Percentiles rank a stretch among this genome's conserved stretches.
Conservation (phyloP, 2,329 filamentous ascomycete species). For the Hypoxylon sp. region DNA sequence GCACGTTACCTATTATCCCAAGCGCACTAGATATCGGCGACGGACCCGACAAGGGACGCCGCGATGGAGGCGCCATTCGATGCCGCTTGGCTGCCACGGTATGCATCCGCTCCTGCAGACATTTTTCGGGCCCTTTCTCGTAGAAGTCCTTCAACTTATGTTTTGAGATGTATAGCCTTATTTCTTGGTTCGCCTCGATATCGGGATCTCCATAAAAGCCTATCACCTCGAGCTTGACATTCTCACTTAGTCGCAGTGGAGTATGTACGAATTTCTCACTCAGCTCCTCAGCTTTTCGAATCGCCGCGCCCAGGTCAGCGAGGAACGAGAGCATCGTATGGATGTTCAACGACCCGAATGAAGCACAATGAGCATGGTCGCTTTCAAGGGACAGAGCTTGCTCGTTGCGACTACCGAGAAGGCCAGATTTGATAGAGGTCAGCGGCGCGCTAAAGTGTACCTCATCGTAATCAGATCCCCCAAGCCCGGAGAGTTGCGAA, state of each 20-base stretch:
- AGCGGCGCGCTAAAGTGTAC: constrained; percentile 72
- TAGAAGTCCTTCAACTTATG: constrained; percentile 69
- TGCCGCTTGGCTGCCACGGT: constrained; percentile 49
- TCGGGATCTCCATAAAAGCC: constrained; percentile 73
- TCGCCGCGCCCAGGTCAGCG: constrained; percentile 55
- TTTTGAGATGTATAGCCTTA: constrained; percentile 67
- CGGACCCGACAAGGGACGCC: constrained; percentile 25
- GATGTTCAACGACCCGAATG: constrained; percentile 66
- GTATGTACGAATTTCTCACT: constrained; percentile 58
- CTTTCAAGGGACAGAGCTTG: constrained; percentile 68
- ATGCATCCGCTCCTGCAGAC: constrained; percentile 67
- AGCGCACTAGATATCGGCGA: constrained; percentile 38
- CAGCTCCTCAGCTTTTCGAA: constrained; percentile 57
- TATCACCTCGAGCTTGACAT: constrained; percentile 70
- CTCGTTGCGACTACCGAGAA: constrained; percentile 67
- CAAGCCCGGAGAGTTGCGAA: constrained; percentile 66
- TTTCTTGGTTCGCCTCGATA: constrained; percentile 55
- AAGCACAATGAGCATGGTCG: constrained; percentile 68
- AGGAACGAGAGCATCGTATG: constrained; percentile 63
- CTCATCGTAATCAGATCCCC: constrained; percentile 56
- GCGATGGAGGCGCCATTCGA: constrained; percentile 27
- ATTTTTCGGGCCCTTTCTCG: constrained; percentile 67
- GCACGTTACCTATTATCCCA: constrained; percentile 51
- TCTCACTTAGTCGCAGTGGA: constrained; percentile 64
- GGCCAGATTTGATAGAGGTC: constrained; percentile 69